Base-by-base conservation (phyloP, 805 yeast species). In the Kodamaea neixiangensis region DNA sequence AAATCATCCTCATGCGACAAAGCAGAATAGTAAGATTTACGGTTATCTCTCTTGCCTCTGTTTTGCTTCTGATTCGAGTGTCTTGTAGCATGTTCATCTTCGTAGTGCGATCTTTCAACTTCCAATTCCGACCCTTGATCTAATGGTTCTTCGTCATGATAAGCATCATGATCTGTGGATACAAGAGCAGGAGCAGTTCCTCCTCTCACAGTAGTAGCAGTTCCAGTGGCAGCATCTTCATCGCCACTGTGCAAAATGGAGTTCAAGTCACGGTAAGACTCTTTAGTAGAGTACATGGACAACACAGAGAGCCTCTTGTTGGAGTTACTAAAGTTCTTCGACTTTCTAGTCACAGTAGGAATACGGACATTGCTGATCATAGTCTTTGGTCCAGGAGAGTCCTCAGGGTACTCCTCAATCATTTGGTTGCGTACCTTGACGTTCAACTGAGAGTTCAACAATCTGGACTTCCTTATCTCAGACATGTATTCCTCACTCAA, bases 231-330 rank as follows among this genome's bases (percentile, higher is more conserved):
- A 11, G 45, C 48, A 3, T 25, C 31, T 25, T 60, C 67, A 9
- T 55, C 59, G 19, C 58, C 54, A n/a, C 33, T 18, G 43, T 63
- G 62, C 49, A 69, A 59, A 42, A 73, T 63, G 2, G 71, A 64
- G 53, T 78, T 79, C 60, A 86, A 72, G 60, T 86, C 85, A 37
- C 78, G 79, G 56, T 79, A 85, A 0, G 89, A 83, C 43, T 78
- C 81, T 54, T 79, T 82, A 2, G 91, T 82, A 0, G 92, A 86
- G 58, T 85, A 84, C 66, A 85, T 71, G 0, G 91, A 85, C 39
- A 87, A 65, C n/a, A 87, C 87, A 29, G 89, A 83, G 48, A 85
- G 71, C 61, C 94, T 78, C 66, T 83, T 87, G 61, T 82, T 82
- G 5, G 83, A 79, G 50, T 77, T 76, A 34, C 86, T 77, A 62